Base-by-base conservation (phyloP, 768 basidiomycete genomes). In the Tulasnella sp. region DNA sequence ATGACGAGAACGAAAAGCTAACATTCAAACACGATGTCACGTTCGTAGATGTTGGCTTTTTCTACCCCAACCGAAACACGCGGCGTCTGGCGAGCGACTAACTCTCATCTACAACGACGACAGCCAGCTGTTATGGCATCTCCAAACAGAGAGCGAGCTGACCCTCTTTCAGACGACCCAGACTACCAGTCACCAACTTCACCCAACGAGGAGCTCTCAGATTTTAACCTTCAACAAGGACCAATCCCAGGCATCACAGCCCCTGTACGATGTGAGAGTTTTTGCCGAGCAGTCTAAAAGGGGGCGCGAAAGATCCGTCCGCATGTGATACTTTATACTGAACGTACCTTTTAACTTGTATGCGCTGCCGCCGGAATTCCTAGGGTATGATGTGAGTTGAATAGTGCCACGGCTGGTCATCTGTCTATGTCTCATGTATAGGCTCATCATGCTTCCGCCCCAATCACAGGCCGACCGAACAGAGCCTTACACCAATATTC, bases 401-500 rank as follows among this genome's bases (percentile, higher is more conserved):
- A 24, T 34, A 49, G 21, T 41, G 30, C 34, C 34, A 38, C 34
- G 34, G 34, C 5, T 15, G 34, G 34, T 48, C 19, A 29, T 29
- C 46, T 48, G 50, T 9, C 50, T 30, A 52, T 5, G 27, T 29
- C 8, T 19, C 5, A 4, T 52, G 19, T 19, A 49, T 21, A 9
- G 25, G 8, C n/a, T 27, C n/a, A 52, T 52, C 12, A 52, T 31
- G 10, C 30, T 31, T 52, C 27, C 38, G n/a, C 34, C 55, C 19
- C 27, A 45, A 12, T 22, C 15, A 38, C 27, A 91, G 87, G 89
- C 89, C 60, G 80, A 91, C 72, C 82, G 87, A 63, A 82, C 84
- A 49, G 88, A 91, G 69, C 65, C 88, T 9, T 91, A 91, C 67
- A 91, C 88, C 62, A 79, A 82, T 60, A 91, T 88, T 64, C 75